phyloP scores from a whole-genome alignment of 208 protist species.

The Crithidia expoeki region DNA sequence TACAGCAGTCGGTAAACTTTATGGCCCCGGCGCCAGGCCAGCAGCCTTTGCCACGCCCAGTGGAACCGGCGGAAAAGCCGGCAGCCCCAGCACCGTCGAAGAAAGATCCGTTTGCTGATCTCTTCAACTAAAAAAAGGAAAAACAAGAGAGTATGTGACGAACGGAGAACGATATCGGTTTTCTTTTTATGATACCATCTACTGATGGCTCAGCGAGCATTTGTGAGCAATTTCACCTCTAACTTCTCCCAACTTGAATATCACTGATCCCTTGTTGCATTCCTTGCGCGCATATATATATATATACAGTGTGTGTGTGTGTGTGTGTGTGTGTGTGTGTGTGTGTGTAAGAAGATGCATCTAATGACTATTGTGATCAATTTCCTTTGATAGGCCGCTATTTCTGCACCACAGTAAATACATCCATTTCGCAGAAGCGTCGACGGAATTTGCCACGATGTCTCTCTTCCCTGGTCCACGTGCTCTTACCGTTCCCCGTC shows the following conservation, averaged over 20 bases:
- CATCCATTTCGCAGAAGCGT: too few species aligned
- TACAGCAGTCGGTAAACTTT: conserved; percentile 52
- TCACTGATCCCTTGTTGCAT: too few species aligned
- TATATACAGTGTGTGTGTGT: not conserved
- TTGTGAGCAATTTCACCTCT: too few species aligned
- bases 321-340: conserved; percentile 1
- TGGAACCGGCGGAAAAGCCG: conserved; percentile 5
- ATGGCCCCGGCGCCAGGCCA: conserved; percentile 49
- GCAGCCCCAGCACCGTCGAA: conserved; percentile 9
- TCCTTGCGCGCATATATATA: too few species aligned
- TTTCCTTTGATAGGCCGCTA: not conserved
- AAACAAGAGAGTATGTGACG: not conserved
- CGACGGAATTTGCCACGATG: too few species aligned
- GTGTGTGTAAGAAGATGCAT: not conserved
- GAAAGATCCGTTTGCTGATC: conserved; percentile 78
- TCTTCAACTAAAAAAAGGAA: conserved; percentile 50
- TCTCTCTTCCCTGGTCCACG: too few species aligned
- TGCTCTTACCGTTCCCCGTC: too few species aligned
- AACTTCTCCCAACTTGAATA: too few species aligned
- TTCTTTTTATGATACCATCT: too few species aligned
- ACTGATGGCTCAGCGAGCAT: too few species aligned
- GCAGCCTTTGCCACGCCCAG: conserved; percentile 8
- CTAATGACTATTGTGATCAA: not conserved
- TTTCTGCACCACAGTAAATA: too few species aligned
- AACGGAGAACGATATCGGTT: not conserved